phyloP scores from a whole-genome alignment of 768 basidiomycete species.

The Amanita subjunquillea region DNA sequence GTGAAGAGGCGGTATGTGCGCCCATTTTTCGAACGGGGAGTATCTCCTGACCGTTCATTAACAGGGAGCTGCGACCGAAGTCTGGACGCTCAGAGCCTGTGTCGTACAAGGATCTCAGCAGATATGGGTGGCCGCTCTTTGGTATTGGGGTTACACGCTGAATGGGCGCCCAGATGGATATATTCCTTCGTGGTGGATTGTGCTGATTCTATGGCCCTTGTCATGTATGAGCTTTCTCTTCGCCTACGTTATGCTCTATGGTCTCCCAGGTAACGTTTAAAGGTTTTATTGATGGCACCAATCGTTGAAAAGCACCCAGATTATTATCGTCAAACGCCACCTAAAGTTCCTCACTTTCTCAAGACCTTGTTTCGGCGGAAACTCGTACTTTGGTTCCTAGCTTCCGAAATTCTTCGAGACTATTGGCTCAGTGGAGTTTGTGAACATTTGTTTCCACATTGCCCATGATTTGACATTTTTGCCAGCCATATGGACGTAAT shows the following conservation, averaged over 20 bases:
- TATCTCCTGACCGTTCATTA: background rate
- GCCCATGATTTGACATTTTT: slow-evolving; percentile 7
- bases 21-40: slow-evolving; percentile 2
- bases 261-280: slow-evolving; percentile 60
- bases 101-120: slow-evolving; percentile 93
- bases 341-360: slow-evolving; percentile 90
- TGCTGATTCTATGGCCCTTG: slow-evolving; percentile 74
- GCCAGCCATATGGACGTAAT: slow-evolving; percentile 83
- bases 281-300: background rate
- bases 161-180: slow-evolving; percentile 41
- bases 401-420: slow-evolving; percentile 84
- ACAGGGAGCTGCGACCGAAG: slow-evolving; percentile 87
- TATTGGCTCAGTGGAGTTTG: slow-evolving; percentile 84
- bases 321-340: slow-evolving; percentile 87
- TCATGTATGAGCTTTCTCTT: slow-evolving; percentile 67
- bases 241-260: slow-evolving; percentile 75
- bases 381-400: slow-evolving; percentile 91
- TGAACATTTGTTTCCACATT: slow-evolving; percentile 9
- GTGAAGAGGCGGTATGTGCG: slow-evolving; percentile 78
- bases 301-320: slow-evolving; percentile 30
- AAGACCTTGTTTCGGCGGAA: slow-evolving; percentile 84
- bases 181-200: slow-evolving; percentile 78
- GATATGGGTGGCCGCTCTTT: slow-evolving; percentile 90
- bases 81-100: slow-evolving; percentile 88
- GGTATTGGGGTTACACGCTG: slow-evolving; percentile 90